Evolutionary conservation across 768 basidiomycete species (phyloP), one percentile per base, ranked within the genome.

Genomic region (Imleria badia): DNA sequence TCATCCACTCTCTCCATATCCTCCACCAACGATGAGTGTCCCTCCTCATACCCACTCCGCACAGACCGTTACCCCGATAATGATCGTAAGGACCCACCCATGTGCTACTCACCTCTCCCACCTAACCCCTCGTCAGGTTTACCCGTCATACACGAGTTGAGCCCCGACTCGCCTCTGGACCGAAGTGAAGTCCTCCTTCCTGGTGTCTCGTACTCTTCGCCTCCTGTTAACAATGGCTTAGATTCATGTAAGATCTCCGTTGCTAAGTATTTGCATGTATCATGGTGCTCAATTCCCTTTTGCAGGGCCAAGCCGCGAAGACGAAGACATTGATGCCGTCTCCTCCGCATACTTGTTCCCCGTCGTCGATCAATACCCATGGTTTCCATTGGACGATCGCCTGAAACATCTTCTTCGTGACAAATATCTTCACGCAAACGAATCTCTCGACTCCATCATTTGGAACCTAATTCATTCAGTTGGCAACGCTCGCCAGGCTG

Each of bases 351-450:
- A 48, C 42, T 29, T 54, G 17, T 19, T 72, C 45, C 19, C 56
- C 2, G 11, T 46, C 29, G 5, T 60, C 26, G 41, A 59, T 39
- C 61, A 62, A 6, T 56, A 45, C 31, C 30, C 55, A 15, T 68
- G 51, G 50, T 45, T 62, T 11, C 2, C 48, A 29, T 33, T 60
- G 9, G 54, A 61, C 22, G 17, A 34, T n/a, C 60, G 53, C 42
- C 71, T 87, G 64, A 65, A 74, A 42, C 75, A 81, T 40, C 86
- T 91, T 33, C 77, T 89, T 48, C 76, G 75, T 34, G 78, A 83
- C 53, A 88, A 91, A 62, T 91, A 89, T 64, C 72, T 89, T 5
- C 79, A 90, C 48, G 85, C 84, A 2, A 85, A 82, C 67, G 67
- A 71, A 6, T 64, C 72, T 6, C 73, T 76, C 38, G 71, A 76